Evolutionary conservation across 495 filamentous ascomycete species (phyloP).

Genomic region (Lasiosphaeria ovina): DNA sequence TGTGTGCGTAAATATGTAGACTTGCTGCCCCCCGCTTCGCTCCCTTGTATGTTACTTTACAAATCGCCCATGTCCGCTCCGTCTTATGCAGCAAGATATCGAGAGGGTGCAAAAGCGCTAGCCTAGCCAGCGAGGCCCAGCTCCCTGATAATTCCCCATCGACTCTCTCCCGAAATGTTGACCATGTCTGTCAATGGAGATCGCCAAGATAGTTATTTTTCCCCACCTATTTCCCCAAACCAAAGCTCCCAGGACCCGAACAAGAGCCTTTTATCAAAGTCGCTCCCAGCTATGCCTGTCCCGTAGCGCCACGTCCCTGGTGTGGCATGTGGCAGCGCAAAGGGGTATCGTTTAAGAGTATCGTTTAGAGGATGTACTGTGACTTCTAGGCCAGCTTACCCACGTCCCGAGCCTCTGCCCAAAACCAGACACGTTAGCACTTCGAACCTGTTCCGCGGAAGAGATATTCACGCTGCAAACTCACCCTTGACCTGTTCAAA

Average conservation of each 20-base stretch:
- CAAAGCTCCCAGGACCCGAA: too few relatives aligned
- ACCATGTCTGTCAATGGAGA: not conserved
- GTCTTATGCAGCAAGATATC: not conserved
- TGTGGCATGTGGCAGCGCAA: not conserved
- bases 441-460: not conserved
- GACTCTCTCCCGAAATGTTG: not conserved
- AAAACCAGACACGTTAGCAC: not conserved
- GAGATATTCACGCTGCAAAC: conserved; percentile 6
- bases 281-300: too few relatives aligned
- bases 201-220: too few relatives aligned
- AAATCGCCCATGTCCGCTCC: not conserved
- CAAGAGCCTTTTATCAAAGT: too few relatives aligned
- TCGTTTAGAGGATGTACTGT: too few relatives aligned
- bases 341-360: not conserved
- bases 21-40: not conserved
- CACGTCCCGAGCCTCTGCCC: conserved; percentile 8
- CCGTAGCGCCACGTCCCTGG: too few relatives aligned
- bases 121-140: not conserved
- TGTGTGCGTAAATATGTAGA: not conserved
- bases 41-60: not conserved
- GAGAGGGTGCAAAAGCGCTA: not conserved
- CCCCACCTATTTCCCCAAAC: too few relatives aligned
- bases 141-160: not conserved
- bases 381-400: conserved; percentile 4
- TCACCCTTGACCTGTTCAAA: conserved; percentile 89